Conservation (phyloP, 2,329 filamentous ascomycete genomes). For the Penicillium oxalicum region DNA sequence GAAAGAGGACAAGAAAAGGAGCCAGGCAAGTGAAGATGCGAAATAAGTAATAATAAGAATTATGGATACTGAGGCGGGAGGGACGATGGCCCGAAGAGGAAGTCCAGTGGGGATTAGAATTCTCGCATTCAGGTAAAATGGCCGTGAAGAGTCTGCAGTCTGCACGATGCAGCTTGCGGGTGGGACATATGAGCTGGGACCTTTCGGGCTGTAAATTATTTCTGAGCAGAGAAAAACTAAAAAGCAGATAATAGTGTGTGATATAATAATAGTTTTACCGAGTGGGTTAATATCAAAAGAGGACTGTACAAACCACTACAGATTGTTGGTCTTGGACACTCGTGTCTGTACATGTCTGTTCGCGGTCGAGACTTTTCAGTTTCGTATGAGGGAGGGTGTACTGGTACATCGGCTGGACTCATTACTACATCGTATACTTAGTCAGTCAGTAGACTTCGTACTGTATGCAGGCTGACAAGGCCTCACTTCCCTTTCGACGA, state of each 20-base stretch:
- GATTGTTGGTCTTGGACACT: too few relatives aligned
- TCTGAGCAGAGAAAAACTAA: background rate
- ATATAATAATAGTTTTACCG: too few relatives aligned
- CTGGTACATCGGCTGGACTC: too few relatives aligned
- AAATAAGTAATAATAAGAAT: conserved; percentile 11
- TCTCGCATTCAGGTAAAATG: conserved; percentile 1
- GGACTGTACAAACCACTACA: too few relatives aligned
- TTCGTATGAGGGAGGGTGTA: too few relatives aligned
- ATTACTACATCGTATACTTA: too few relatives aligned
- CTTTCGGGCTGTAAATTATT: background rate
- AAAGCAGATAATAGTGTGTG: too few relatives aligned
- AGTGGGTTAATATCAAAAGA: too few relatives aligned
- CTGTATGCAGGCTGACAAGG: conserved; percentile 4
- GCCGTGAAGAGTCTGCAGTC: background rate
- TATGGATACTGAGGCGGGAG: conserved; percentile 10
- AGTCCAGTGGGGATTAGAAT: conserved; percentile 15
- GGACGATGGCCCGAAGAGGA: conserved; percentile 7
- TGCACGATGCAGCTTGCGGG: background rate
- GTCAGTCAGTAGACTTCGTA: too few relatives aligned
- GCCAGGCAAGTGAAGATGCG: conserved; percentile 7
- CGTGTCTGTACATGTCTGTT: too few relatives aligned
- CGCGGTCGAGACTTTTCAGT: too few relatives aligned
- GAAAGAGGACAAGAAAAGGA: conserved; percentile 9
- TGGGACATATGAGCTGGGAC: background rate
- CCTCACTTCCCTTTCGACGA: conserved; percentile 2